Base-by-base conservation (phyloP, 23 red algal genomes). In the Chondrus crispus region DNA sequence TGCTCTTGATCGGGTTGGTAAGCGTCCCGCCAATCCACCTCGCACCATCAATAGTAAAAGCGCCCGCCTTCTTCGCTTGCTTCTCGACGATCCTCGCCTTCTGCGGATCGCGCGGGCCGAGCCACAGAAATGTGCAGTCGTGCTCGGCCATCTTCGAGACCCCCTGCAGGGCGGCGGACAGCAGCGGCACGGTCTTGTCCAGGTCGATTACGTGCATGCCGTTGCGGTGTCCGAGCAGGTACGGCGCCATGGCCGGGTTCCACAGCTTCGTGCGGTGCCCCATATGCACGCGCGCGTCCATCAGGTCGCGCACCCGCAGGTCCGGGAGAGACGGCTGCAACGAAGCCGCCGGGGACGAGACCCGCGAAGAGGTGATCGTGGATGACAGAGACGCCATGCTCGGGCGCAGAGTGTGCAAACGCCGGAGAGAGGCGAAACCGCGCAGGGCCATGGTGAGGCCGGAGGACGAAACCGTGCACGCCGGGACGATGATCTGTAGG, bases 21-120 rank as follows among this genome's bases (percentile, higher is more conserved):
- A 99, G 87, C 45, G 94, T 99, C n/a, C 97, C 97, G 32, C 92
- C 92, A 41, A 96, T 88, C 94, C 94, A 99, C 22, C 96, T 93
- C 33, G 75, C 63, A 74, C 93, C 93, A 54, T 68, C 55, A 52
- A 96, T 88, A 35, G 90, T 85, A 54, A 81, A 94, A 9, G 93
- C 96, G 18, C 89, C 94, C n/a, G 84, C 89, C 35, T 82, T 85
- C 36, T 60, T 52, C 39, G 93, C 89, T 36, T 87, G 58, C 43
- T 81, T 84, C 44, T 82, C 62, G 8, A 95, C 89, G 14, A 98
- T 92, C 29, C 58, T 73, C 28, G 84, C 41, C 58, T 94, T 81
- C 29, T 91, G 73, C 9, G 46, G 22, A 43, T 93, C 76, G 41
- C 73, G 68, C 1, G 97, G 97, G 38, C 85, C 91, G 2, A 96